phyloP scores from a whole-genome alignment of 179 eudicot species.

The Spinacia oleracea region DNA sequence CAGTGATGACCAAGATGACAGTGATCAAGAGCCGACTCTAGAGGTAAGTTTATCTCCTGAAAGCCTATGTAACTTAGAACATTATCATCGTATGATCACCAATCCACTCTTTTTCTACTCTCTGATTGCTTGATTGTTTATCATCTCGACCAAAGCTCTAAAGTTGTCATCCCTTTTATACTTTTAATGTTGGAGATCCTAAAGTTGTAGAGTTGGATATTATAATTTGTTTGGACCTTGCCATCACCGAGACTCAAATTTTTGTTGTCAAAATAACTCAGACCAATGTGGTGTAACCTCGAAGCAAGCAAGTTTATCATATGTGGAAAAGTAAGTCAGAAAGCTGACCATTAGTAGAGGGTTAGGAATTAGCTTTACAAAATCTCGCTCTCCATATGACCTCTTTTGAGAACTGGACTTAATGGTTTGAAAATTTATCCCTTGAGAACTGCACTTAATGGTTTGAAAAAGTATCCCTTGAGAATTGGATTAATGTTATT shows the following conservation, averaged over 20 bases:
- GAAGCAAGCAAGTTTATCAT: not conserved
- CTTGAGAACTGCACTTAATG: not conserved
- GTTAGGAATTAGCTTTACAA: not conserved
- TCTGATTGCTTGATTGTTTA: not conserved
- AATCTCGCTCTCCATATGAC: not conserved
- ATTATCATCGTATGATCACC: not conserved
- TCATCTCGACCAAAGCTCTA: not conserved
- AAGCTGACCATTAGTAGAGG: not conserved
- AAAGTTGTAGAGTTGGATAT: not conserved
- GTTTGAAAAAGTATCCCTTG: too few relatives aligned
- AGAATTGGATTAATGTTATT: conserved; percentile 1
- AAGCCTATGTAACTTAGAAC: not conserved
- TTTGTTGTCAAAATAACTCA: not conserved
- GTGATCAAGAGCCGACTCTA: conserved; percentile 73
- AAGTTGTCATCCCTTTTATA: not conserved
- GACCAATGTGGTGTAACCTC: not conserved
- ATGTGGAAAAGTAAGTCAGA: not conserved
- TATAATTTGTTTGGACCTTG: not conserved
- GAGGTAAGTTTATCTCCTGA: conserved; percentile 43
- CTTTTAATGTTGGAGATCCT: not conserved
- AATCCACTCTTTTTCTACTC: not conserved
- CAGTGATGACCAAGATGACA: conserved; percentile 50
- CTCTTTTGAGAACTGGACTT: too few relatives aligned
- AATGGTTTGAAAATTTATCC: too few relatives aligned
- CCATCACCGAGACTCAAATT: not conserved